phyloP scores from a whole-genome alignment of 306 rosid genomes.

The Elaeagnus macrophylla region DNA sequence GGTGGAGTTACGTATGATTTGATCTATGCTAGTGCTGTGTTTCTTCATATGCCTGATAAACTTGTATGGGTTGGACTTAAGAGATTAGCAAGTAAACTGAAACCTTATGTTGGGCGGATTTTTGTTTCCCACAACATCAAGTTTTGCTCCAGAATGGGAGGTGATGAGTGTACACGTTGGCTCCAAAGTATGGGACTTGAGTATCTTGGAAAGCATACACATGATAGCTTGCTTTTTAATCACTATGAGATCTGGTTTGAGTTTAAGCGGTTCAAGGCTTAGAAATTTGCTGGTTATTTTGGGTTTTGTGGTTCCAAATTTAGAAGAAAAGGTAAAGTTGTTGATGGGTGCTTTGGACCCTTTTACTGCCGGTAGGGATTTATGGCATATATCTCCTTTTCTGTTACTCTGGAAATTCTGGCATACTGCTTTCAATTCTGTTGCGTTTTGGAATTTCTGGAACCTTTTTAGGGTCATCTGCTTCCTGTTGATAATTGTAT shows the following conservation, averaged over 20 bases:
- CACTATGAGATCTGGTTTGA: slow-evolving; percentile 91
- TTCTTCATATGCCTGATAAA: slow-evolving; percentile 86
- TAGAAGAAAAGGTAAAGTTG: slow-evolving; percentile 16
- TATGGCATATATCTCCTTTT: no score
- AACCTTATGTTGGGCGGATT: slow-evolving; percentile 64
- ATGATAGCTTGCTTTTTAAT: slow-evolving; percentile 79
- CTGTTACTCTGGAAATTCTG: no score
- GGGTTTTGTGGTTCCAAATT: background rate
- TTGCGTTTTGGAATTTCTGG: slow-evolving; percentile 1
- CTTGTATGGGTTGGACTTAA: slow-evolving; percentile 81
- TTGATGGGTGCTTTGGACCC: slow-evolving; percentile 7
- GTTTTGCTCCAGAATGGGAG: slow-evolving; percentile 76
- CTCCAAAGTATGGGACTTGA: slow-evolving; percentile 67
- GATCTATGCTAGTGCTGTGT: slow-evolving; percentile 93
- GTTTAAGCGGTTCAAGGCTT: slow-evolving; percentile 49
- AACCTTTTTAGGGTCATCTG: slow-evolving; percentile 9
- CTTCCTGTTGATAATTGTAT: slow-evolving; percentile 14
- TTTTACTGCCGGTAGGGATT: no score
- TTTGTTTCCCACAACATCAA: slow-evolving; percentile 80
- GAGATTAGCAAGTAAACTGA: slow-evolving; percentile 56
- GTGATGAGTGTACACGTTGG: slow-evolving; percentile 69
- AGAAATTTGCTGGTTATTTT: slow-evolving; percentile 13
- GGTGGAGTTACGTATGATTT: slow-evolving; percentile 46
- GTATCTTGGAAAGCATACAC: slow-evolving; percentile 70
- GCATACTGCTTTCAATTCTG: slow-evolving; percentile 6